Evolutionary conservation across 2,329 filamentous ascomycete genomes (phyloP).

Genomic region (Nothomitra cinnamomea): DNA sequence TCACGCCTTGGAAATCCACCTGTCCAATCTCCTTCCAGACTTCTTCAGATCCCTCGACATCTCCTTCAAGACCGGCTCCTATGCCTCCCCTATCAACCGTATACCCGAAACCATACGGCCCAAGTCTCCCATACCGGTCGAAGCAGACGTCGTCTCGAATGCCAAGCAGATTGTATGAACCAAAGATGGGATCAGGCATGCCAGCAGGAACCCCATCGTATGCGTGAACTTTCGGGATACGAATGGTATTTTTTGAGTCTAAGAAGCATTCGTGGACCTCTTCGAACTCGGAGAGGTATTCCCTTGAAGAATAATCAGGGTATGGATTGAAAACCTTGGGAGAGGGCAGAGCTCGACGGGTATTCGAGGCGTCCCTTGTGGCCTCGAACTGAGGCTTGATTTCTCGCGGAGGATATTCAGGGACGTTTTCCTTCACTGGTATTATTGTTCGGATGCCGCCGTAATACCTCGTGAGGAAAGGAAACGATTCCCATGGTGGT

Average conservation of each 20-base stretch:
- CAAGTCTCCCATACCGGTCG: slow-evolving; percentile 32
- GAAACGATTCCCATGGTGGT: slow-evolving; percentile 66
- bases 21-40: slow-evolving; percentile 36
- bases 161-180: slow-evolving; percentile 30
- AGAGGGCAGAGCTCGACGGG: slow-evolving; percentile 15
- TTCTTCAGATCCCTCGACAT: slow-evolving; percentile 26
- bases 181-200: slow-evolving; percentile 29
- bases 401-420: slow-evolving; percentile 52
- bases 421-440: slow-evolving; percentile 44
- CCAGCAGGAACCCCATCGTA: slow-evolving; percentile 38
- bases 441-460: slow-evolving; percentile 66
- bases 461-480: slow-evolving; percentile 76
- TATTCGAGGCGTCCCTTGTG: slow-evolving; percentile 5
- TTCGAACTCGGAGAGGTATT: slow-evolving; percentile 37
- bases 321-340: slow-evolving; percentile 52
- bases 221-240: slow-evolving; percentile 44
- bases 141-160: slow-evolving; percentile 31
- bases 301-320: slow-evolving; percentile 39
- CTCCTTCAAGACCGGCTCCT: slow-evolving; percentile 28
- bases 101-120: slow-evolving; percentile 33
- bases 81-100: slow-evolving; percentile 28
- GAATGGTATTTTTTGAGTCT: slow-evolving; percentile 35
- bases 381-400: slow-evolving; percentile 10
- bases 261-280: slow-evolving; percentile 45
- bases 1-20: slow-evolving; percentile 29